A percentile compares a stretch with the other conserved stretches of the same genome.
These are phyloP conservation scores for Ophiostoma himal-ulmi DNA, from an alignment of 2,329 filamentous ascomycete species.

Conservation along the genomic window DNA sequence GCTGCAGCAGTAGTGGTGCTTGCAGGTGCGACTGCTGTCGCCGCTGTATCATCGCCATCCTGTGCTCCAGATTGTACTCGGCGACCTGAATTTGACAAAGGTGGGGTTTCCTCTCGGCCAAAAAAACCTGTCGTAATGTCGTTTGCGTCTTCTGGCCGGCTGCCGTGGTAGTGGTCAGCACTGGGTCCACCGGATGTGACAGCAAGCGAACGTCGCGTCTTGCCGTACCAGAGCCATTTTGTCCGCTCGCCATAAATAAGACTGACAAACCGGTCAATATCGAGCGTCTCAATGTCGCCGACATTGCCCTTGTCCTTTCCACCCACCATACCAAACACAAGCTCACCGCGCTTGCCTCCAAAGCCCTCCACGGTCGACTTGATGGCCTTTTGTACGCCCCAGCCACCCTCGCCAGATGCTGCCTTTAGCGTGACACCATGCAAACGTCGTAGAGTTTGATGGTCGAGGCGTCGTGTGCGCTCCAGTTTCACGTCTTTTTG, in stretches of 20 bases:
- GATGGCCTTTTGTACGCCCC: conserved; percentile 87
- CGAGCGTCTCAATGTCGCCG: conserved; percentile 84
- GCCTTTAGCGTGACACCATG: conserved; percentile 85
- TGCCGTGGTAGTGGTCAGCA: neutral
- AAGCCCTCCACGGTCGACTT: conserved; percentile 94
- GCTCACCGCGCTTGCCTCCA: conserved; percentile 86
- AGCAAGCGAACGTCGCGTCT: conserved; percentile 48
- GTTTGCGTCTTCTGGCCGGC: neutral
- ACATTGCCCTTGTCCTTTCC: conserved; percentile 83
- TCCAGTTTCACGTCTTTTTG: conserved; percentile 83
- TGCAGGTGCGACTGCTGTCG: neutral
- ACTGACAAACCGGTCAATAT: conserved; percentile 76
- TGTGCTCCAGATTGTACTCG: neutral
- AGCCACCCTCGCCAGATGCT: conserved; percentile 78
- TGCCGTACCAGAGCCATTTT: conserved; percentile 95
- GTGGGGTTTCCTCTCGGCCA: neutral
- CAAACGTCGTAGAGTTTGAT: conserved; percentile 72
- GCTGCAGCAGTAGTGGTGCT: neutral
- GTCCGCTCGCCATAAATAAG: conserved; percentile 73
- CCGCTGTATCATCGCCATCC: neutral
- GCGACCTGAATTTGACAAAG: neutral
- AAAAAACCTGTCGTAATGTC: neutral
- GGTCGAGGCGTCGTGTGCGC: conserved; percentile 71
- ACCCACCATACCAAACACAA: conserved; percentile 91
- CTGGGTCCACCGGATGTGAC: neutral